Percentiles rank a stretch among this genome's conserved stretches.
Conservation (phyloP, 106 monocot species). For the Platanthera zijinensis region DNA sequence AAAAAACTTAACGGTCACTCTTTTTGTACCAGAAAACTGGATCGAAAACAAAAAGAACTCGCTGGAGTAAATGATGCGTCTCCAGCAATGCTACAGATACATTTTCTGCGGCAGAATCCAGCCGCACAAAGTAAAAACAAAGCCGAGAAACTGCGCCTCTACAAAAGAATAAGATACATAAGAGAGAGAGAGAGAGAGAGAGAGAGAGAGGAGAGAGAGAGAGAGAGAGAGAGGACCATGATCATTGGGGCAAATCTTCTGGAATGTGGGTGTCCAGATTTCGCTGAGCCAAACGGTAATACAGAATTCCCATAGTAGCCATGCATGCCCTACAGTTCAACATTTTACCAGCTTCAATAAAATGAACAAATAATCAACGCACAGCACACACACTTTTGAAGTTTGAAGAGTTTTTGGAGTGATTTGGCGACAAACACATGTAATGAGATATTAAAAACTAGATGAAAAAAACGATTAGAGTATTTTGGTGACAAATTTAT, state of each 20-base stretch:
- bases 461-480: no score
- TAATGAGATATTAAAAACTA: no score
- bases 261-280: slow-evolving; percentile 38
- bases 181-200: not conserved
- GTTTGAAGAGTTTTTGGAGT: no score
- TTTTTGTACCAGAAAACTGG: not conserved
- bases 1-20: not conserved
- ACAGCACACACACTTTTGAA: no score
- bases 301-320: slow-evolving; percentile 93
- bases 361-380: no score
- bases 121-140: not conserved
- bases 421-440: no score
- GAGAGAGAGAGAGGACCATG: not conserved
- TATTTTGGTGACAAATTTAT: no score
- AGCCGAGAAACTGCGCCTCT: not conserved
- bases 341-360: not conserved
- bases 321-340: slow-evolving; percentile 64
- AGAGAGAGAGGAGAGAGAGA: no score
- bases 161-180: slow-evolving; percentile 4
- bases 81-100: not conserved
- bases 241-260: slow-evolving; percentile 63
- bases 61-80: not conserved
- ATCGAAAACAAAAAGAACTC: not conserved
- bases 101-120: not conserved
- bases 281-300: slow-evolving; percentile 79